Base-by-base conservation (phyloP, 2,329 filamentous ascomycete species). In the Fusarium odoratissimum region DNA sequence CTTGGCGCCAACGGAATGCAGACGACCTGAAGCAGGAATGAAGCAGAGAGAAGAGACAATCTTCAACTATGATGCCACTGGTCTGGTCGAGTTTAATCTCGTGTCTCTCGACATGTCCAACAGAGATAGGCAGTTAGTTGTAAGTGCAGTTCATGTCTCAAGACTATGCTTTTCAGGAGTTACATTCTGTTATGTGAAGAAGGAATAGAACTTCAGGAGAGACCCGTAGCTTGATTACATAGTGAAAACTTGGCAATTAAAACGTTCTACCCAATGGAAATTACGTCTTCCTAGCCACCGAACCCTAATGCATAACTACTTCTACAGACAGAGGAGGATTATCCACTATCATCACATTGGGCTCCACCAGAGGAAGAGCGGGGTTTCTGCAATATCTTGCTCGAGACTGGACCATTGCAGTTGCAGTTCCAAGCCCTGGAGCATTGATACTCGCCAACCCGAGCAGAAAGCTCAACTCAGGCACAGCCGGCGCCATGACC, bases 311-410 rank as follows among this genome's bases (percentile, higher is more conserved):
- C n/a, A 13, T 58, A 1, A 62, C 42, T 10, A 58, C 60, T 2
- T 41, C 10, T 7, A 62, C 52, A 40, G n/a, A 33, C 0, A 62
- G 10, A 46, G 16, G 19, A 17, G 54, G 23, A 13, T 63, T 63
- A 6, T 63, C 35, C 1, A 63, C 60, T 14, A 59, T 41, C 60
- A 48, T 49, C 9, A 48, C 30, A 6, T 63, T 63, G 3, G 42
- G 28, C 1, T 63, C 60, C 3, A 16, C 55, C 4, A 63, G 12
- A 2, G 23, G 5, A 2, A 59, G 8, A 1, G 54, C 60, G 8
- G 60, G 60, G 4, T 59, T 59, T 8, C 60, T 42, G 11, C 54
- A 59, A 37, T 63, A 63, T 41, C 54, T 63, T 0, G 54, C 60
- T 1, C 60, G 60, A 42, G 54, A 59, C 28, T 37, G 35, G 2